Percentiles rank a stretch among this genome's conserved stretches.
These are phyloP conservation scores for Beauveria sp. DNA, from an alignment of 2,329 filamentous ascomycete genomes.

Conservation along the genomic window DNA sequence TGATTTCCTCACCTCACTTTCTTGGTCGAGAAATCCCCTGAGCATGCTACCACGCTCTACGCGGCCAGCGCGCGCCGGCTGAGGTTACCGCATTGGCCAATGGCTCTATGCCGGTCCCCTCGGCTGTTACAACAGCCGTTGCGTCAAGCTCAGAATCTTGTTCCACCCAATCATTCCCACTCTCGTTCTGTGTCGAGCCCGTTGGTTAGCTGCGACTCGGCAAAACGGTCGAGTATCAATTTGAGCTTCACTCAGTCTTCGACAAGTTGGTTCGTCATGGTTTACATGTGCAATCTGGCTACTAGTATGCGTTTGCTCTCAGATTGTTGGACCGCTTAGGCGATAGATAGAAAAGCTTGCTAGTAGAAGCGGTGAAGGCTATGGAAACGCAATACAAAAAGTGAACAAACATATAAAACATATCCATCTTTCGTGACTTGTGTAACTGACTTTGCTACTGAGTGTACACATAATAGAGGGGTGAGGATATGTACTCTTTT, in stretches of 20 bases:
- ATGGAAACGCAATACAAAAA: not conserved
- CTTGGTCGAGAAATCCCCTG: not conserved
- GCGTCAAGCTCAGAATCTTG: not conserved
- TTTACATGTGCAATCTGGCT: not conserved
- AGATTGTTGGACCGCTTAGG: not conserved
- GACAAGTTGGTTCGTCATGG: not conserved
- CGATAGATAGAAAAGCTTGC: not conserved
- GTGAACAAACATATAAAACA: not conserved
- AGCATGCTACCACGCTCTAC: not conserved
- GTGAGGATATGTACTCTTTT: not conserved
- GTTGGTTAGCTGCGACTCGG: not conserved
- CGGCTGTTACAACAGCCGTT: not conserved
- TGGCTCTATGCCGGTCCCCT: not conserved
- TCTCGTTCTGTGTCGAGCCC: not conserved
- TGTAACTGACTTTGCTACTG: not conserved
- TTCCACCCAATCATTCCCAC: not conserved
- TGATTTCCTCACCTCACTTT: not conserved
- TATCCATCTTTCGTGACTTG: not conserved
- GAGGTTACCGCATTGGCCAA: not conserved
- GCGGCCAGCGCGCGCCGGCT: not conserved
- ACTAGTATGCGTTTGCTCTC: not conserved
- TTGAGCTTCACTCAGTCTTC: not conserved
- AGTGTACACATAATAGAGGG: no score
- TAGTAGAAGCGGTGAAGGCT: not conserved
- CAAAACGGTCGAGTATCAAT: not conserved